phyloP scores from a whole-genome alignment of 805 yeast genomes.

The Maudiozyma pseudohumilis region DNA sequence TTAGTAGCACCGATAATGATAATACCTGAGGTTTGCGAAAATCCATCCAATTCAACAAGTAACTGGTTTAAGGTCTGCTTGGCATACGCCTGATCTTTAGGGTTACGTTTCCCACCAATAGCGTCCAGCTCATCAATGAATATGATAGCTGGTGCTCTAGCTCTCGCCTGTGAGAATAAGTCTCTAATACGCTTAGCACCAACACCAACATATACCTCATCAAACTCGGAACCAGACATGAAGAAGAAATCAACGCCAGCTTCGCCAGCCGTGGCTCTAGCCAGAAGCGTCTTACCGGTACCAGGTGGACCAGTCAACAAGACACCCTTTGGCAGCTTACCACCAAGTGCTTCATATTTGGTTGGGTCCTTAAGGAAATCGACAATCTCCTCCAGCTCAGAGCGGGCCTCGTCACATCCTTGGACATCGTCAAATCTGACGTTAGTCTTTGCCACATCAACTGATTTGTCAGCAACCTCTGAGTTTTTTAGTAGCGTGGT shows the following conservation, averaged over 20 bases:
- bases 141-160: constrained; percentile 91
- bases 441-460: constrained; percentile 74
- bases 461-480: constrained; percentile 65
- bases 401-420: constrained; percentile 97
- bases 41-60: constrained; percentile 92
- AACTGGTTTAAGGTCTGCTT: constrained; percentile 95
- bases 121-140: constrained; percentile 98
- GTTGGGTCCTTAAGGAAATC: constrained; percentile 94
- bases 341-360: constrained; percentile 92
- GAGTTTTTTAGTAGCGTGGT: constrained; percentile 53
- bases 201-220: constrained; percentile 96
- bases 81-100: constrained; percentile 96
- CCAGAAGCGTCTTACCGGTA: constrained; percentile 93
- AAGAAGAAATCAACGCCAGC: constrained; percentile 98
- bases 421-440: constrained; percentile 89
- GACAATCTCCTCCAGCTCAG: constrained; percentile 96
- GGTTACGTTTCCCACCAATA: constrained; percentile 95
- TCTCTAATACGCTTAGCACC: constrained; percentile 98
- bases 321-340: constrained; percentile 95
- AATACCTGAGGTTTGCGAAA: constrained; percentile 84
- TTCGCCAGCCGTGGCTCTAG: constrained; percentile 98
- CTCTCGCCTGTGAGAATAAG: constrained; percentile 83
- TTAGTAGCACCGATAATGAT: constrained; percentile 97
- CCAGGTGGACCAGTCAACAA: constrained; percentile 97
- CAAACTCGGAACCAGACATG: constrained; percentile 98